These are phyloP conservation scores for Trapa bicornis DNA, from an alignment of 345 rosid species.

Conservation along the genomic window DNA sequence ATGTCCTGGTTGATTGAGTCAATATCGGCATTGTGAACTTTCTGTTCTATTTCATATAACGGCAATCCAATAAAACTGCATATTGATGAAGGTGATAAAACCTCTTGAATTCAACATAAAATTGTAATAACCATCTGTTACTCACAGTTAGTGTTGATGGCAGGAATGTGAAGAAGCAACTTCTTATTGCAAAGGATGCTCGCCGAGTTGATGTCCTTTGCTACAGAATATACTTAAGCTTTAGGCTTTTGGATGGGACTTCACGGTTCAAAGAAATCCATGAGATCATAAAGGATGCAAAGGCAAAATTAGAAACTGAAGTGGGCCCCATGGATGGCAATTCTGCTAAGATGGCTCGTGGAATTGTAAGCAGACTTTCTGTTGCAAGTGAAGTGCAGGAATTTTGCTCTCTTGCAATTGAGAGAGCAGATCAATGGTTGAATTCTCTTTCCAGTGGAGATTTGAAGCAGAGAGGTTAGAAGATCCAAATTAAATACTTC, in stretches of 20 bases:
- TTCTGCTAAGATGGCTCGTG: constrained; percentile 70
- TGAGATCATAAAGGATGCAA: constrained; percentile 56
- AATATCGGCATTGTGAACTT: too few relatives aligned
- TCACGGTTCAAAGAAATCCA: constrained; percentile 58
- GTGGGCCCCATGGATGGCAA: constrained; percentile 64
- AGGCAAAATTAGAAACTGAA: constrained; percentile 70
- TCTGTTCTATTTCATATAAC: too few relatives aligned
- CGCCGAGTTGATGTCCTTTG: constrained; percentile 79
- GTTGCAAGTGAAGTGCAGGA: constrained; percentile 67
- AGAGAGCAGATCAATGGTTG: constrained; percentile 58
- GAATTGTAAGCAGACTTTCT: constrained; percentile 86
- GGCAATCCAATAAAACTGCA: background rate
- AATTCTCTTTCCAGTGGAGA: constrained; percentile 18
- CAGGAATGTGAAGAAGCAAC: constrained; percentile 94
- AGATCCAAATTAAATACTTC: background rate
- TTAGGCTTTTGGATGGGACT: constrained; percentile 69
- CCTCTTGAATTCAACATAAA: background rate
- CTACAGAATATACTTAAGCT: constrained; percentile 74
- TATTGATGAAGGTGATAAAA: background rate
- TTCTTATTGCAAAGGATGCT: constrained; percentile 78
- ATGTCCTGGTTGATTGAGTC: too few relatives aligned
- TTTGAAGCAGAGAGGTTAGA: constrained; percentile 1
- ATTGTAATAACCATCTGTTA: background rate
- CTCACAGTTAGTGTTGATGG: constrained; percentile 3
- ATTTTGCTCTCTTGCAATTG: constrained; percentile 64